A percentile compares a stretch with the other conserved stretches of the same genome.
phyloP scores from a whole-genome alignment of 345 rosid genomes.

The Bruguiera sexangula region DNA sequence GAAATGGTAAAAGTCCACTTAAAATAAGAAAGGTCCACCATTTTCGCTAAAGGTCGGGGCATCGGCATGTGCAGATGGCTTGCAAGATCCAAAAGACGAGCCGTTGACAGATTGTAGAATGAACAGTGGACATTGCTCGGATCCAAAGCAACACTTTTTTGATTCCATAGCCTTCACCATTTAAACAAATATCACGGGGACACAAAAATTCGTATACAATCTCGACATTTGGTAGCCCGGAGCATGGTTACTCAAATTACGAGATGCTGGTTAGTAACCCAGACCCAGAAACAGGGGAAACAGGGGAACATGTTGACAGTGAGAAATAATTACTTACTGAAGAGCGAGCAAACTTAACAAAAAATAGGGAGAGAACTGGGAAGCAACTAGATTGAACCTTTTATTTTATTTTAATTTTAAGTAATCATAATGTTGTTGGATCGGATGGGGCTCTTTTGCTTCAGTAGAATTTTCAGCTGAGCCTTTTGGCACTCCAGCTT shows the following conservation, averaged over 20 bases:
- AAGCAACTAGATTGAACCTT: not conserved
- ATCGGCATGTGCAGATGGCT: constrained; percentile 28
- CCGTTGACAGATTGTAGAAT: constrained; percentile 11
- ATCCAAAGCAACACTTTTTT: constrained; percentile 23
- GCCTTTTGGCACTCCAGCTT: constrained; percentile 80
- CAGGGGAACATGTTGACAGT: constrained; percentile 11
- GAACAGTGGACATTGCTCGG: not conserved
- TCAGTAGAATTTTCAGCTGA: constrained; percentile 69
- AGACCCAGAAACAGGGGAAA: constrained; percentile 14
- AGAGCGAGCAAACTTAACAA: constrained; percentile 9
- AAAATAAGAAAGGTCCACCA: not conserved
- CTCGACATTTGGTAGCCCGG: constrained; percentile 15
- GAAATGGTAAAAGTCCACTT: too few species aligned
- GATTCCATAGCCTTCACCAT: not conserved
- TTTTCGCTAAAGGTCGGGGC: not conserved
- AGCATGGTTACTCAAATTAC: constrained; percentile 2
- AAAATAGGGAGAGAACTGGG: not conserved
- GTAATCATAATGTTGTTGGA: constrained; percentile 35
- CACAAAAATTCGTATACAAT: constrained; percentile 15
- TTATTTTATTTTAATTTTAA: constrained; percentile 1
- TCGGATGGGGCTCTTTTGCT: constrained; percentile 52
- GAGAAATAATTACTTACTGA: not conserved
- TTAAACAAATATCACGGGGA: not conserved
- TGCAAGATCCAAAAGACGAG: not conserved
- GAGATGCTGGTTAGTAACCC: not conserved